phyloP scores from a whole-genome alignment of 2,329 filamentous ascomycete species.

The Fusarium nurragi region DNA sequence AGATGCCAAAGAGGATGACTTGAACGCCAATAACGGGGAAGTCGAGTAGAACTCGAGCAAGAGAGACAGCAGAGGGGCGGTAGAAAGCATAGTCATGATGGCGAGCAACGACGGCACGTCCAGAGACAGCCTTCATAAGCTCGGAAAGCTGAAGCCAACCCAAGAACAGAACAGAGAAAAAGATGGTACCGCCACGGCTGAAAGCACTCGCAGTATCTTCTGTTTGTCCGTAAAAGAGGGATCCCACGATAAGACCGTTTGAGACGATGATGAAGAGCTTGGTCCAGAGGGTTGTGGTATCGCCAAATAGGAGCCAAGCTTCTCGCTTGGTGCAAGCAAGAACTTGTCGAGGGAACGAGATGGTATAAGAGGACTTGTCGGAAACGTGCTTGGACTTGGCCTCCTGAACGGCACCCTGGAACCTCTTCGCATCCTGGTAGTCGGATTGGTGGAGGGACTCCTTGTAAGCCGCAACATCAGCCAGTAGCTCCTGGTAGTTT shows the following conservation, averaged over 20 bases:
- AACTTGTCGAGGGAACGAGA: slow-evolving; percentile 78
- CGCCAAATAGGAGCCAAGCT: slow-evolving; percentile 80
- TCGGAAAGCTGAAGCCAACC: slow-evolving; percentile 78
- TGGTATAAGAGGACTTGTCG: slow-evolving; percentile 77
- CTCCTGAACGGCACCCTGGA: slow-evolving; percentile 73
- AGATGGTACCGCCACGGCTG: slow-evolving; percentile 56
- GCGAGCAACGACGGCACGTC: slow-evolving; percentile 67
- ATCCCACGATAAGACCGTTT: slow-evolving; percentile 78
- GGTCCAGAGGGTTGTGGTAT: slow-evolving; percentile 78
- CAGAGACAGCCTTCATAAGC: slow-evolving; percentile 78
- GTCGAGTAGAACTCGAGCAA: slow-evolving; percentile 67
- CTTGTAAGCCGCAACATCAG: slow-evolving; percentile 64
- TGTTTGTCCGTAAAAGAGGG: slow-evolving; percentile 77
- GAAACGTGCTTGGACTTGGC: slow-evolving; percentile 75
- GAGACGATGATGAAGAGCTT: slow-evolving; percentile 82
- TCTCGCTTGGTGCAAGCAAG: slow-evolving; percentile 74
- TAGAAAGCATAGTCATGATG: slow-evolving; percentile 62
- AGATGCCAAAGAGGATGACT: slow-evolving; percentile 72
- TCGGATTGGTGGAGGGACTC: slow-evolving; percentile 60
- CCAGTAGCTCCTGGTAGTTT: slow-evolving; percentile 66
- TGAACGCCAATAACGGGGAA: slow-evolving; percentile 68
- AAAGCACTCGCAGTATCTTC: slow-evolving; percentile 71
- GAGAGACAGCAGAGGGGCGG: slow-evolving; percentile 62
- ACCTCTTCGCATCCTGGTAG: slow-evolving; percentile 69
- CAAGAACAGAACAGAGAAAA: slow-evolving; percentile 62